These are phyloP conservation scores for Lachancea lanzarotensis DNA, from an alignment of 805 yeast species.

Conservation along the genomic window DNA sequence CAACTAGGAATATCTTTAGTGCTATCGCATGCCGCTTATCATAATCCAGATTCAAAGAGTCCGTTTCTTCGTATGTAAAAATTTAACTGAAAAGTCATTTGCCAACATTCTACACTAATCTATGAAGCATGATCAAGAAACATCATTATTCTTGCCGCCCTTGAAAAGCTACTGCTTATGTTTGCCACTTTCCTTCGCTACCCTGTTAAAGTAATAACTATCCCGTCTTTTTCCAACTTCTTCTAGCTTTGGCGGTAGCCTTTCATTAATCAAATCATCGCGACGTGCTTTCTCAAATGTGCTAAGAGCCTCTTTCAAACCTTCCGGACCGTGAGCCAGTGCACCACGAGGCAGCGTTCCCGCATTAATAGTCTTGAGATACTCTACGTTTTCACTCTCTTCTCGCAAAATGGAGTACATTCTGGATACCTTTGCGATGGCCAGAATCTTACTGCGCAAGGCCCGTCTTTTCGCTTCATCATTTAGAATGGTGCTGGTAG, in stretches of 20 bases:
- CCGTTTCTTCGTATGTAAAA: slow-evolving; percentile 4
- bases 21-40: background rate
- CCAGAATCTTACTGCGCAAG: slow-evolving; percentile 79
- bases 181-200: slow-evolving; percentile 21
- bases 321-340: slow-evolving; percentile 74
- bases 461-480: slow-evolving; percentile 41
- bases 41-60: background rate
- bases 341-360: slow-evolving; percentile 85
- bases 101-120: slow-evolving; percentile 4
- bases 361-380: slow-evolving; percentile 63
- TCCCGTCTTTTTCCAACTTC: slow-evolving; percentile 43
- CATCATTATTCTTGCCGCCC: background rate
- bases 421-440: slow-evolving; percentile 92
- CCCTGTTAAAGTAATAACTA: slow-evolving; percentile 38
- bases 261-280: slow-evolving; percentile 79
- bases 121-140: too few species aligned
- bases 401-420: slow-evolving; percentile 86
- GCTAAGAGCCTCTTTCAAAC: slow-evolving; percentile 58
- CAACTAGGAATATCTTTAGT: slow-evolving; percentile 44
- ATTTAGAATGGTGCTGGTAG: slow-evolving; percentile 17
- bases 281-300: slow-evolving; percentile 77
- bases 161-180: background rate
- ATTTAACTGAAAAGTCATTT: background rate
- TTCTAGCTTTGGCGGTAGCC: slow-evolving; percentile 73
- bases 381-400: slow-evolving; percentile 80